Percentiles rank a stretch among this genome's conserved stretches.
Conservation (phyloP, 345 rosid genomes). For the Citrus unshiu region DNA sequence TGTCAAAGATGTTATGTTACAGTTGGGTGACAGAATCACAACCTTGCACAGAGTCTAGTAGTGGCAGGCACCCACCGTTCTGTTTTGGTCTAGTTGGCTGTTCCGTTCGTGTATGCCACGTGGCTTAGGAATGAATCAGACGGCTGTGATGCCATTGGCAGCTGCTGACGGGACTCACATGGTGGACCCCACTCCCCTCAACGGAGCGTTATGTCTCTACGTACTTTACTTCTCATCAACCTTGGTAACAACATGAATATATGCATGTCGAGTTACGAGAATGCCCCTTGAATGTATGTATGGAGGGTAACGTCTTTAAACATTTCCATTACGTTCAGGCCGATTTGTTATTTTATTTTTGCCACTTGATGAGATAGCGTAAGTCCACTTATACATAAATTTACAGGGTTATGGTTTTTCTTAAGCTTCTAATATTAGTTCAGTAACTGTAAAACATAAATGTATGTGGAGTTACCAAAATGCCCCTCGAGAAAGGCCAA, state of each 20-base stretch:
- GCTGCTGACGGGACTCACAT: background rate
- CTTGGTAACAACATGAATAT: too few species aligned
- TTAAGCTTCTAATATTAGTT: too few species aligned
- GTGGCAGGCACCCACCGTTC: background rate
- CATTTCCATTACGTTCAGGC: too few species aligned
- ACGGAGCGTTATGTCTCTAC: background rate
- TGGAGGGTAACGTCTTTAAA: too few species aligned
- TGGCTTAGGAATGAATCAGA: background rate
- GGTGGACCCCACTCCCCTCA: background rate
- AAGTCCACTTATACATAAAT: too few species aligned
- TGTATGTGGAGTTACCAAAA: background rate
- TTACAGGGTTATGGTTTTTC: too few species aligned
- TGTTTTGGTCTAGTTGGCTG: background rate
- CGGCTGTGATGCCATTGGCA: background rate
- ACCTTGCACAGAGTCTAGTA: background rate
- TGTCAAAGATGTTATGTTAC: background rate
- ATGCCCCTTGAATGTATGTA: too few species aligned
- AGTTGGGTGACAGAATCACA: background rate
- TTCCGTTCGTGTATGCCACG: background rate
- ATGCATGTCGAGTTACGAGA: too few species aligned
- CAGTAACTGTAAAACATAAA: too few species aligned
- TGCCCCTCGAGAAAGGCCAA: background rate
- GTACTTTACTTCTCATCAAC: background rate
- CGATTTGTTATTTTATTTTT: too few species aligned
- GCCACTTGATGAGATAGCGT: too few species aligned